Conservation (phyloP, 805 yeast species). For the Metschnikowia dekortorum region DNA sequence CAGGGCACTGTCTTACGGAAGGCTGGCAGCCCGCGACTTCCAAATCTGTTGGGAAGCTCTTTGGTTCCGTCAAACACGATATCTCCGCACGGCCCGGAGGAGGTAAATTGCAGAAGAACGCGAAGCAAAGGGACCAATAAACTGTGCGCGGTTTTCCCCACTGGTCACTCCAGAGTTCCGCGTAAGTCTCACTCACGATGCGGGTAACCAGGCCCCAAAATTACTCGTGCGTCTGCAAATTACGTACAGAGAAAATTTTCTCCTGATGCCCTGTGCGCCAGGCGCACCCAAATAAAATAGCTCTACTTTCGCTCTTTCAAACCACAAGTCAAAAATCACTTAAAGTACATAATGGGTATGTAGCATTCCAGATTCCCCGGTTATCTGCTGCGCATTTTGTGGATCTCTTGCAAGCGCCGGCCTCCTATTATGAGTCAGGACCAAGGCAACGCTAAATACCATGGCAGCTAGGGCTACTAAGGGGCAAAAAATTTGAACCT, state of each 20-base stretch:
- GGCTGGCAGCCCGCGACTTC: too few relatives aligned
- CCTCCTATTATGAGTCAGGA: too few relatives aligned
- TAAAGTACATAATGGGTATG: slow-evolving; percentile 36
- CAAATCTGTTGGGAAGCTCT: too few relatives aligned
- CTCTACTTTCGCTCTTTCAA: slow-evolving; percentile 20
- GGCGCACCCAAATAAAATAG: slow-evolving; percentile 17
- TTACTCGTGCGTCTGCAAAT: slow-evolving; percentile 11
- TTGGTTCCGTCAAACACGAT: too few relatives aligned
- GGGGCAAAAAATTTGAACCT: background rate
- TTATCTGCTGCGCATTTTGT: too few relatives aligned
- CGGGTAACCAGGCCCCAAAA: slow-evolving; percentile 18
- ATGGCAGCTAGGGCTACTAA: background rate
- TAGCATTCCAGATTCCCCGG: slow-evolving; percentile 1
- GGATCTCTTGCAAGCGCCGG: too few relatives aligned
- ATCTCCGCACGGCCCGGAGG: background rate
- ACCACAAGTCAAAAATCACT: slow-evolving; percentile 23
- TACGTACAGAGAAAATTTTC: slow-evolving; percentile 18
- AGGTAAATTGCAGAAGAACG: background rate
- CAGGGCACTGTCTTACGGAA: too few relatives aligned
- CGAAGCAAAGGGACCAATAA: background rate
- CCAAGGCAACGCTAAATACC: background rate
- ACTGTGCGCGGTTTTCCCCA: slow-evolving; percentile 2
- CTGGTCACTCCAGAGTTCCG: background rate
- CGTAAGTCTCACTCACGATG: background rate
- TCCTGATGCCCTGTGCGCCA: slow-evolving; percentile 21